Base-by-base conservation (phyloP, 768 basidiomycete species). In the Tricholoma sp. region DNA sequence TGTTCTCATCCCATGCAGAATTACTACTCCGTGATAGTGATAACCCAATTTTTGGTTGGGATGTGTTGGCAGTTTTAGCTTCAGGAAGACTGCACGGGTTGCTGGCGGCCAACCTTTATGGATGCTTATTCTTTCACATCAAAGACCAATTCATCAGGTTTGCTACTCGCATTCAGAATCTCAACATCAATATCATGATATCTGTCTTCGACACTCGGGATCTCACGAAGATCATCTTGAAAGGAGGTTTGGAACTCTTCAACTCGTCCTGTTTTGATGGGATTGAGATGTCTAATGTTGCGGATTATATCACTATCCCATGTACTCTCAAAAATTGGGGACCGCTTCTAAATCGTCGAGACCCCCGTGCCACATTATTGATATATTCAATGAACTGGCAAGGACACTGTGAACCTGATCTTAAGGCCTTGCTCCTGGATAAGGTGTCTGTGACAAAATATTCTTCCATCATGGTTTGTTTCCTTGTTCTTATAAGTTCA, bases 41-140 rank as follows among this genome's bases (percentile, higher is more conserved):
- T 0, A 73, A 70, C 20, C 77, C 77, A 2, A 66, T 80, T 1
- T 61, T 58, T 18, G 72, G 75, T 20, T 80, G 79, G 80, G 72
- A 78, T 54, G 29, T 72, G 39, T 57, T 70, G 34, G 60, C 65
- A 24, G 68, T 76, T 34, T 63, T 74, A 6, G 47, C 56, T 8
- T 66, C 71, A 1, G 76, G 77, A 15, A 66, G 59, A 49, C 65
- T 64, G 39, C 57, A 62, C 33, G 66, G 68, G 2, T 49, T 68
- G 12, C 60, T 64, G 29, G 57, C 63, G 42, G 65, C 61, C 17
- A 71, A 73, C 55, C 61, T 68, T 48, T 66, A 70, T 34, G 69
- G 71, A 4, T 68, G 68, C 44, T 65, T 73, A 17, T 73, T 72
- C 58, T 71, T 72, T 57, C 66, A 73, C 59, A 58, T 71, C 60